Conservation (phyloP, 768 basidiomycete genomes). For the Agaricus sinodeliciosus region DNA sequence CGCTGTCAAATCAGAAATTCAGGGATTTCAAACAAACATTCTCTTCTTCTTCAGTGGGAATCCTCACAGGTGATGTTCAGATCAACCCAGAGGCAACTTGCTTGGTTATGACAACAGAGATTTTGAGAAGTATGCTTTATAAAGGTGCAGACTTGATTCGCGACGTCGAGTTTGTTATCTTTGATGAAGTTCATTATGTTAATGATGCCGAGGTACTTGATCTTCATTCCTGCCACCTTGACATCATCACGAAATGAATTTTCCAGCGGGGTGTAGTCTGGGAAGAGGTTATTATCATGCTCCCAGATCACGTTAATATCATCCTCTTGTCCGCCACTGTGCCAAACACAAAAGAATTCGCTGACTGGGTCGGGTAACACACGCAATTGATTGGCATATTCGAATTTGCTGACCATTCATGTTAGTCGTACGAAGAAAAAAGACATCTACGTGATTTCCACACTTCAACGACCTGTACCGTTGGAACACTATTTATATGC, state of each 20-base stretch:
- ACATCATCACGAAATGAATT: slow-evolving; percentile 1
- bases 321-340: slow-evolving; percentile 96
- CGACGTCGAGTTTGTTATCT: slow-evolving; percentile 99
- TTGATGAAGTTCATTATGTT: slow-evolving; percentile 99
- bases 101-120: slow-evolving; percentile 97
- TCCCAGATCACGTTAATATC: slow-evolving; percentile 97
- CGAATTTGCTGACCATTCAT: slow-evolving; percentile 7
- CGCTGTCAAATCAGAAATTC: slow-evolving; percentile 97
- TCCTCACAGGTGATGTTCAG: slow-evolving; percentile 97
- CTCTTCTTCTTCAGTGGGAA: slow-evolving; percentile 85
- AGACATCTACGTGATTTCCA: slow-evolving; percentile 98
- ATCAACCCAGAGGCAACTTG: slow-evolving; percentile 98
- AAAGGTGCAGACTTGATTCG: slow-evolving; percentile 98
- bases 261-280: slow-evolving; percentile 93
- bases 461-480: slow-evolving; percentile 92
- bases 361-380: slow-evolving; percentile 96
- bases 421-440: slow-evolving; percentile 95
- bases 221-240: not conserved
- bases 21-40: slow-evolving; percentile 98
- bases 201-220: slow-evolving; percentile 89
- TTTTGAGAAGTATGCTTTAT: slow-evolving; percentile 96
- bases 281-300: slow-evolving; percentile 99
- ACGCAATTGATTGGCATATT: not conserved
- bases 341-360: slow-evolving; percentile 96
- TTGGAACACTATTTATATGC: slow-evolving; percentile 96